Evolutionary conservation across 257 asterid species (phyloP).

Genomic region (Scutellaria galericulata): DNA sequence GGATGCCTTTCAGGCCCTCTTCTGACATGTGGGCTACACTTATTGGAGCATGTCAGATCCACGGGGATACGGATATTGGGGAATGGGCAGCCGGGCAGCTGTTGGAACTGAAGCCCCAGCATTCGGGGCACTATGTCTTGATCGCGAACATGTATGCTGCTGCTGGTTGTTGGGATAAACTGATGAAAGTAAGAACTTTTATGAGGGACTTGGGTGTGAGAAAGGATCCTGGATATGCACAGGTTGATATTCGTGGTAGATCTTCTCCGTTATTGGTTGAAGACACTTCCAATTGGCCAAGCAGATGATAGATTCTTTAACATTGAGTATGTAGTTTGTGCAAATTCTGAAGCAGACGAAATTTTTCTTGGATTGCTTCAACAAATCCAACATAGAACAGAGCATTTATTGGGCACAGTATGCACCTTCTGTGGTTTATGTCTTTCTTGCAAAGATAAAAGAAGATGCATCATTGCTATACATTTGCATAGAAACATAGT

Average conservation of each 20-base stretch:
- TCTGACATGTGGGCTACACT: conserved; percentile 89
- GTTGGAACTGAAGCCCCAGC: conserved; percentile 64
- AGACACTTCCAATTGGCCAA: conserved; percentile 51
- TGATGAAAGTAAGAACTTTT: conserved; percentile 64
- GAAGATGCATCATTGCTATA: no score
- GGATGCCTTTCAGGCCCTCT: conserved; percentile 72
- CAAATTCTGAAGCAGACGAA: conserved; percentile 46
- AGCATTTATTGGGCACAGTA: no score
- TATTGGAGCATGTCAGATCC: conserved; percentile 80
- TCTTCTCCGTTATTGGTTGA: conserved; percentile 68
- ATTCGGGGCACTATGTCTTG: conserved; percentile 78
- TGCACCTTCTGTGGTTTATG: no score
- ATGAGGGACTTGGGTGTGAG: conserved; percentile 86
- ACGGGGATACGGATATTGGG: conserved; percentile 70
- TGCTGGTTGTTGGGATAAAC: conserved; percentile 75
- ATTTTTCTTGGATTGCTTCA: conserved; percentile 35
- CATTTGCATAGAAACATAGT: no score
- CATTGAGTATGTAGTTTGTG: conserved; percentile 46
- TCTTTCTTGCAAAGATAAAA: no score
- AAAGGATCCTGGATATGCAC: conserved; percentile 81
- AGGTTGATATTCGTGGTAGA: conserved; percentile 76
- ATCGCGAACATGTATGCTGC: conserved; percentile 91
- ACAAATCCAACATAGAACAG: neutral
- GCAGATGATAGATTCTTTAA: conserved; percentile 53
- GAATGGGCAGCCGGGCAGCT: conserved; percentile 92